phyloP scores from a whole-genome alignment of 1,139 yeast species.

The Pichia sp. region DNA sequence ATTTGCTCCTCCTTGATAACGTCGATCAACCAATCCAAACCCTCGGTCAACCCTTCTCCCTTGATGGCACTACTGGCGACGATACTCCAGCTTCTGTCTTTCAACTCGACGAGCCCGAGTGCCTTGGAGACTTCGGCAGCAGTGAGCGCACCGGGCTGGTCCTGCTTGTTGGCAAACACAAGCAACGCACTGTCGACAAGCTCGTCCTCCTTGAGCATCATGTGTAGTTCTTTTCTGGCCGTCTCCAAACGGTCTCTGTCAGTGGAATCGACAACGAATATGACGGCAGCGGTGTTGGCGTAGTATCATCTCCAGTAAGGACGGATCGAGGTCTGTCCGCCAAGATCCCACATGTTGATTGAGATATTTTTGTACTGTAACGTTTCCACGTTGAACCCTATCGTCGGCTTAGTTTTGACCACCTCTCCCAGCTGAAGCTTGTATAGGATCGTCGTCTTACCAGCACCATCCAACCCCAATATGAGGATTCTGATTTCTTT shows the following conservation, averaged over 20 bases:
- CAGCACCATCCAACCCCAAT: constrained; percentile 95
- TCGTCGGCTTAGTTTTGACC: constrained; percentile 90
- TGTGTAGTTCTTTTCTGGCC: constrained; percentile 81
- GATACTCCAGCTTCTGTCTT: constrained; percentile 97
- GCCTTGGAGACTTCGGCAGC: constrained; percentile 95
- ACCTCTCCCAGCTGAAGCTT: constrained; percentile 92
- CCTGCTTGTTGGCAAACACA: constrained; percentile 96
- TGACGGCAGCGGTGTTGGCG: constrained; percentile 92
- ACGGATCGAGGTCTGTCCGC: constrained; percentile 94
- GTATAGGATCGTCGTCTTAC: constrained; percentile 91
- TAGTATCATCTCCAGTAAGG: constrained; percentile 99
- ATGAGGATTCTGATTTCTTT: constrained; percentile 90
- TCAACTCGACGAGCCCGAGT: constrained; percentile 75
- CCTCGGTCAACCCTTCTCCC: constrained; percentile 95
- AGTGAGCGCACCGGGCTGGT: constrained; percentile 90
- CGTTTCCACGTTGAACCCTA: constrained; percentile 96
- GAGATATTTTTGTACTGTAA: constrained; percentile 84
- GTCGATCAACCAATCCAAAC: constrained; percentile 95
- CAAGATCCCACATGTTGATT: constrained; percentile 85
- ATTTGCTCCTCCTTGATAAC: constrained; percentile 90
- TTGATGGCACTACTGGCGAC: constrained; percentile 94
- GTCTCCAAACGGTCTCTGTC: constrained; percentile 89
- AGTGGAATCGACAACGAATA: constrained; percentile 95
- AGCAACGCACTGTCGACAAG: constrained; percentile 81
- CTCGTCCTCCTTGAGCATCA: constrained; percentile 92